A percentile compares a stretch with the other conserved stretches of the same genome.
phyloP scores from a whole-genome alignment of 2,329 filamentous ascomycete species.

The Trichoderma citrinoviride region DNA sequence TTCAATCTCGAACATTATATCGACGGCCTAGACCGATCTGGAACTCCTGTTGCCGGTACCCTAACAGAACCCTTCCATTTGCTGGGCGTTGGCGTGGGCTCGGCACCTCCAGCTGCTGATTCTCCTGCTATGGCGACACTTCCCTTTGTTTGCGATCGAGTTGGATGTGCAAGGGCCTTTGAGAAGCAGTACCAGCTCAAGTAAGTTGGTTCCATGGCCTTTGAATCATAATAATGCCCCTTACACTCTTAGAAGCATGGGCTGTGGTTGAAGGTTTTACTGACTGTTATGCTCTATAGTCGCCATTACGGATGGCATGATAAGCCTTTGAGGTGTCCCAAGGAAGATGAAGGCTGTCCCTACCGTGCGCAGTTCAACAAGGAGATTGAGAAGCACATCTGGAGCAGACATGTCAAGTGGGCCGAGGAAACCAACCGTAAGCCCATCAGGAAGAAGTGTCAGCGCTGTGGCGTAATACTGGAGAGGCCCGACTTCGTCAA shows the following conservation, averaged over 20 bases:
- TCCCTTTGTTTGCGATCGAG: background rate
- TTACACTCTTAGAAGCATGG: background rate
- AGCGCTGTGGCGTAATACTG: background rate
- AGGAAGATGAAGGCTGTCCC: background rate
- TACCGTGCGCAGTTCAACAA: background rate
- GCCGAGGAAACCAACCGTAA: background rate
- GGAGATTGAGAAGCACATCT: constrained; percentile 10
- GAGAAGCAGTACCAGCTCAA: background rate
- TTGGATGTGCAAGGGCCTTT: background rate
- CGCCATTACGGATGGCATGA: constrained; percentile 5
- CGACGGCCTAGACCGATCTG: background rate
- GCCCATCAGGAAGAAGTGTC: background rate
- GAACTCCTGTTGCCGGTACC: background rate
- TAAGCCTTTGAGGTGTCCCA: constrained; percentile 6
- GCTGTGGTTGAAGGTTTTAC: background rate
- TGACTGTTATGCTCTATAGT: background rate
- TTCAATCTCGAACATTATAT: background rate
- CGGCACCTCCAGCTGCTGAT: background rate
- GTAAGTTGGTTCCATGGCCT: background rate
- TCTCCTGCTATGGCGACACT: background rate
- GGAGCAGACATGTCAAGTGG: constrained; percentile 6
- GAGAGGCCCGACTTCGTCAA: constrained; percentile 7
- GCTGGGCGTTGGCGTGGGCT: background rate
- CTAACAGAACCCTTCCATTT: background rate
- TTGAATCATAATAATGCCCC: background rate